Percentiles rank a stretch among this genome's conserved stretches.
These are phyloP conservation scores for Turnera subulata DNA, from an alignment of 345 rosid species.

Conservation along the genomic window DNA sequence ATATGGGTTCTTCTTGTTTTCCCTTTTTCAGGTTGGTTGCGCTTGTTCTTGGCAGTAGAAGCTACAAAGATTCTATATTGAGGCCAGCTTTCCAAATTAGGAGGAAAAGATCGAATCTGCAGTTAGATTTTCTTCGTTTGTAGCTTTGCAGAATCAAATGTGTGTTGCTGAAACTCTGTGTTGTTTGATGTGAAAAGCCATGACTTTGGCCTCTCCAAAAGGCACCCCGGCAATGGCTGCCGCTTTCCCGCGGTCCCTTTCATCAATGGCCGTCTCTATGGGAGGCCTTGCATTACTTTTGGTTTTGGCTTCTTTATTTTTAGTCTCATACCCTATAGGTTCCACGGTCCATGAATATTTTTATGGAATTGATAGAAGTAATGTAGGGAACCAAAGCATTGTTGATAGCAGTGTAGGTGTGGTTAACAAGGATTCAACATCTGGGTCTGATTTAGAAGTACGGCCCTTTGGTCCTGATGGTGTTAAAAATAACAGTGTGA, in stretches of 20 bases:
- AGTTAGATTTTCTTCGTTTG: too few relatives aligned
- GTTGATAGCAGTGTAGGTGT: constrained; percentile 16
- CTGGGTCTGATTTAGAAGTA: constrained; percentile 17
- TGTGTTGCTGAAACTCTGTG: not conserved
- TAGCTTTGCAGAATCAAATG: too few relatives aligned
- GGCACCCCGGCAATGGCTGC: constrained; percentile 32
- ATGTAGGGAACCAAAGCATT: constrained; percentile 12
- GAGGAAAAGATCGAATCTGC: constrained; percentile 1
- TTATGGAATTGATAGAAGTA: constrained; percentile 45
- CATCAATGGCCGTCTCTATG: constrained; percentile 48
- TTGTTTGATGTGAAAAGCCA: constrained; percentile 23
- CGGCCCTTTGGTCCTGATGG: constrained; percentile 3
- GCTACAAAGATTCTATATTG: too few relatives aligned
- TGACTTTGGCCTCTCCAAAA: constrained; percentile 54
- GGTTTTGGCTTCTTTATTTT: constrained; percentile 60
- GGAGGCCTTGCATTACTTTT: constrained; percentile 67
- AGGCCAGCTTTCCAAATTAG: not conserved
- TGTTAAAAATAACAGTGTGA: constrained; percentile 15
- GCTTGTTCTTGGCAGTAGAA: too few relatives aligned
- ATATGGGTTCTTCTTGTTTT: not conserved
- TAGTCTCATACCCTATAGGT: constrained; percentile 53
- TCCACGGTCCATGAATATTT: constrained; percentile 53
- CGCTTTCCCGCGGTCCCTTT: constrained; percentile 51
- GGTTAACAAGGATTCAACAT: constrained; percentile 19
- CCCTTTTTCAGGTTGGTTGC: not conserved